phyloP scores from a whole-genome alignment of 1,139 yeast species.

The Candida frijolesensis region DNA sequence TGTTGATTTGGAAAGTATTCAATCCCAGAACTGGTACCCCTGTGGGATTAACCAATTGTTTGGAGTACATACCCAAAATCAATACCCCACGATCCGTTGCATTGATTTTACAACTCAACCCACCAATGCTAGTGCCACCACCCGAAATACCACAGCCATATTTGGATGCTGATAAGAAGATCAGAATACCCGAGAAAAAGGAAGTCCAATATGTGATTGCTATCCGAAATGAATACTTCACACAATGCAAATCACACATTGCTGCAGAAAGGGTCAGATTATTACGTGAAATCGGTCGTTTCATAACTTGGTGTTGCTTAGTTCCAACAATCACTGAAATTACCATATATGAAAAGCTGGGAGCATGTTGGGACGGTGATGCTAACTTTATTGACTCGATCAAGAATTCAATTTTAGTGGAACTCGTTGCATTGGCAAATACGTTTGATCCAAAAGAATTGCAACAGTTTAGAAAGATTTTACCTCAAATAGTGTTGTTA shows the following conservation, averaged over 20 bases:
- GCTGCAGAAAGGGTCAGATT: conserved; percentile 44
- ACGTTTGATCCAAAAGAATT: conserved; percentile 19
- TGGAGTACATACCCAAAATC: conserved; percentile 17
- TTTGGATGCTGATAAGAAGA: conserved; percentile 38
- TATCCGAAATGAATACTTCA: conserved; percentile 39
- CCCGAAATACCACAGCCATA: conserved; percentile 46
- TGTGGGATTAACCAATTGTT: conserved; percentile 16
- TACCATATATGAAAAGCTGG: conserved; percentile 27
- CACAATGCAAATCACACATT: conserved; percentile 37
- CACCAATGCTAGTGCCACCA: conserved; percentile 25
- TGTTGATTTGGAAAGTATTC: conserved; percentile 11
- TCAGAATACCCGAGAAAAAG: conserved; percentile 37
- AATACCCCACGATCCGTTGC: conserved; percentile 22
- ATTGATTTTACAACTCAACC: conserved; percentile 20
- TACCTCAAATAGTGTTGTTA: conserved; percentile 24
- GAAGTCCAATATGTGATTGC: conserved; percentile 31
- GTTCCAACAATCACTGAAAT: conserved; percentile 20
- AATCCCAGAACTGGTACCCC: conserved; percentile 14
- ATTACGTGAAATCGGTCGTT: conserved; percentile 36
- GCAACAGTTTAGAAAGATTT: conserved; percentile 14
- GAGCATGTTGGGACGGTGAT: conserved; percentile 24
- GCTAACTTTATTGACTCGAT: conserved; percentile 18
- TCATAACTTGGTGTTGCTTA: conserved; percentile 40
- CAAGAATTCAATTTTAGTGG: conserved; percentile 25
- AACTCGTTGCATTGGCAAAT: conserved; percentile 24